phyloP scores from a whole-genome alignment of 108 stramenopile genomes.

The Poteriospumella lacustris region DNA sequence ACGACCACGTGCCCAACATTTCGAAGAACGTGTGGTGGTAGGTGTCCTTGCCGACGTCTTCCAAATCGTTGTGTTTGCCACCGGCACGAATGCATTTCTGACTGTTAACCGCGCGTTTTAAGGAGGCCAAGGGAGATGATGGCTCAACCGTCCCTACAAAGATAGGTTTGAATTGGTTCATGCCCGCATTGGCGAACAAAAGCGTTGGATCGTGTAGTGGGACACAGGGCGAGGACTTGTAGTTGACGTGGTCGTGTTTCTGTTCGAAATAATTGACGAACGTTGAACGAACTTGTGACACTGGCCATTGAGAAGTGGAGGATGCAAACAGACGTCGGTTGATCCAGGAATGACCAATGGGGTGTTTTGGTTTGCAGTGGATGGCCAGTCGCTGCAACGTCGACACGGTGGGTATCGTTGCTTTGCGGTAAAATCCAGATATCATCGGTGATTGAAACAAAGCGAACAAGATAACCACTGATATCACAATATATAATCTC shows the following conservation, averaged over 20 bases:
- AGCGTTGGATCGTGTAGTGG: constrained; percentile 50
- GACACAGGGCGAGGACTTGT: constrained; percentile 39
- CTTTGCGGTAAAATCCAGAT: no score
- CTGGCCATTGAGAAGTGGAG: constrained; percentile 33
- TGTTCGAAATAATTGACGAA: constrained; percentile 24
- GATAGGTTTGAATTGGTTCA: constrained; percentile 59
- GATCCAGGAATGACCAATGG: no score
- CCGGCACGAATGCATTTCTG: constrained; percentile 62
- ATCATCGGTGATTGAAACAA: no score
- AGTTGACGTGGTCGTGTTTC: constrained; percentile 17
- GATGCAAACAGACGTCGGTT: no score
- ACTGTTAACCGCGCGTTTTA: constrained; percentile 48
- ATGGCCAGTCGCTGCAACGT: no score
- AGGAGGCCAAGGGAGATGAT: constrained; percentile 39
- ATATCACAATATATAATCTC: no score
- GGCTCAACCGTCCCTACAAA: constrained; percentile 55
- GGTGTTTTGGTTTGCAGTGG: no score
- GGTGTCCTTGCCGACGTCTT: constrained; percentile 54
- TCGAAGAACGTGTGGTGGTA: constrained; percentile 62
- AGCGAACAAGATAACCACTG: no score
- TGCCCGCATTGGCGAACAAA: constrained; percentile 55
- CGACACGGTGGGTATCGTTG: no score
- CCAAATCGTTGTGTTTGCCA: constrained; percentile 57
- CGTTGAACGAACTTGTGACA: background rate
- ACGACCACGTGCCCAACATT: constrained; percentile 57